Conservation (phyloP, 305 asterid species). For the Fraxinus dipetala region DNA sequence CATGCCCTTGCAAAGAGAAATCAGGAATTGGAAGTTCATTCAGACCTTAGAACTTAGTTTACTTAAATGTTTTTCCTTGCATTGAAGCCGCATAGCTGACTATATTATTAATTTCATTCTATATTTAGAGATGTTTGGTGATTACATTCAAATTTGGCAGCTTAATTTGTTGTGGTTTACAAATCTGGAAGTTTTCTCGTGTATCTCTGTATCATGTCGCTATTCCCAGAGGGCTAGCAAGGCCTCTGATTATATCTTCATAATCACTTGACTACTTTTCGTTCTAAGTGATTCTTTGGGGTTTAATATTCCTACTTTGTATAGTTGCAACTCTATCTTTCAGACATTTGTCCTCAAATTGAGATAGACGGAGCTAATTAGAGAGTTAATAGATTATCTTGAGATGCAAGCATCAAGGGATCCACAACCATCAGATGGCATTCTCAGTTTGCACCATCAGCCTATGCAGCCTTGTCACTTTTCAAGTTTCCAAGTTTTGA, state of each 20-base stretch:
- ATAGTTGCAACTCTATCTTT: conserved; percentile 1
- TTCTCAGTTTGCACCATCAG: conserved; percentile 42
- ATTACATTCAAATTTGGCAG: not conserved
- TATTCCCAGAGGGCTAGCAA: not conserved
- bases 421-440: conserved; percentile 43
- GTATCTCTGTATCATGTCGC: not conserved
- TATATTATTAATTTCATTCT: not conserved
- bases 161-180: not conserved
- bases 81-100: not conserved
- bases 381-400: conserved; percentile 16
- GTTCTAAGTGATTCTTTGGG: not conserved
- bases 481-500: conserved; percentile 48
- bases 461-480: conserved; percentile 43
- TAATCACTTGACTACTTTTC: not conserved
- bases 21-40: not conserved
- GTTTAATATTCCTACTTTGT: not conserved
- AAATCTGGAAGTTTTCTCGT: conserved; percentile 18
- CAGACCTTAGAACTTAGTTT: not conserved
- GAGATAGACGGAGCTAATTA: conserved; percentile 14
- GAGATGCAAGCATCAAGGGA: conserved; percentile 63
- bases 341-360: not conserved
- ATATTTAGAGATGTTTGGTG: not conserved
- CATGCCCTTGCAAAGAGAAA: not conserved
- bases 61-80: not conserved
- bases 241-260: not conserved